These are phyloP conservation scores for Candida hispaniensis DNA, from an alignment of 805 yeast species.

Conservation along the genomic window DNA sequence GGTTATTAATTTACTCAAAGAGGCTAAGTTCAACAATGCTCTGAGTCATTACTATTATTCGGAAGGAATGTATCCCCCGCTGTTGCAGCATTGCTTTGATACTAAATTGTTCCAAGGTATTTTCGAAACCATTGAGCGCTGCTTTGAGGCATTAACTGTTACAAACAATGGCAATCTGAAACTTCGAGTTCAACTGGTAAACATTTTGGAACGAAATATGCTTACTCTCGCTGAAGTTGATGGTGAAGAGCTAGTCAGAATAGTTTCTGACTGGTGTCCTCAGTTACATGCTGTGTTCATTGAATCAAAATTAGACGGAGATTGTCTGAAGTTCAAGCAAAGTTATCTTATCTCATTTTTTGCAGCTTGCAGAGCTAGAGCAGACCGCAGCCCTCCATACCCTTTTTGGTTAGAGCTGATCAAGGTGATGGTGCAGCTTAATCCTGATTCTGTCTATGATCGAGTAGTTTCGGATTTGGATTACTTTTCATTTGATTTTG, in stretches of 20 bases:
- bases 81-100: slow-evolving; percentile 41
- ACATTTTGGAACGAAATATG: no score
- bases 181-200: no score
- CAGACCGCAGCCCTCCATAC: no score
- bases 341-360: no score
- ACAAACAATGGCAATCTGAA: slow-evolving; percentile 26
- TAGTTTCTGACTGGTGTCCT: slow-evolving; percentile 33
- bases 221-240: slow-evolving; percentile 25
- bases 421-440: no score
- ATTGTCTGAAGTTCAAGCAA: no score
- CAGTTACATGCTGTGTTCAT: slow-evolving; percentile 34
- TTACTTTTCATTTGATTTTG: no score
- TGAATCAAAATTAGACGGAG: slow-evolving; percentile 22
- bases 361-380: no score
- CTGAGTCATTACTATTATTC: slow-evolving; percentile 46
- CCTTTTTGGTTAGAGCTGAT: no score
- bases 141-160: slow-evolving; percentile 16
- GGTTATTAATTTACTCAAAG: slow-evolving; percentile 41
- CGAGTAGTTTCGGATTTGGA: no score
- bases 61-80: slow-evolving; percentile 42
- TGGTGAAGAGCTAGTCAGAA: slow-evolving; percentile 29
- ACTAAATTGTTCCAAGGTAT: slow-evolving; percentile 7
- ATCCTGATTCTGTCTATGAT: no score
- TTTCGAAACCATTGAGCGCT: slow-evolving; percentile 19
- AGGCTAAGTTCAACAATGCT: slow-evolving; percentile 48